phyloP scores from a whole-genome alignment of 192 early-diverging fungal genomes.

The Coemansia sp. region DNA sequence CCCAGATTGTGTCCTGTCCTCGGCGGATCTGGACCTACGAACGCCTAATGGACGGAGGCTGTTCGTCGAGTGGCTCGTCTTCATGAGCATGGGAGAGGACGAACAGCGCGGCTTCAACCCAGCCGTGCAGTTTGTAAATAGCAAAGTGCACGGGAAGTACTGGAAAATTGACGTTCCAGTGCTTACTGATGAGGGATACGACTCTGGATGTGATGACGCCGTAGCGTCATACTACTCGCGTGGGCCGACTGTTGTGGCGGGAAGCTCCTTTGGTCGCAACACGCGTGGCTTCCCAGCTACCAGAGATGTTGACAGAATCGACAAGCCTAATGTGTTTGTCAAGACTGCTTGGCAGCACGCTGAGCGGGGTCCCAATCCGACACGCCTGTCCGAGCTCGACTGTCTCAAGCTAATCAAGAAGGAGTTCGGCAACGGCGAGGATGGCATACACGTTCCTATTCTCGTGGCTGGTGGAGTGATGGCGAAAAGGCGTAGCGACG shows the following conservation, averaged over 20 bases:
- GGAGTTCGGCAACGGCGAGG: neutral
- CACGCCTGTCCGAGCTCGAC: neutral
- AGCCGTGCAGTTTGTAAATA: conserved; percentile 2
- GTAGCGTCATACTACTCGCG: neutral
- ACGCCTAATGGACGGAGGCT: neutral
- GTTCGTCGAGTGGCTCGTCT: conserved; percentile 20
- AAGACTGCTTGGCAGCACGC: conserved; percentile 16
- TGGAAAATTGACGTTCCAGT: conserved; percentile 4
- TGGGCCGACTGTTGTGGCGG: neutral
- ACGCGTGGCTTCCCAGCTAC: conserved; percentile 18
- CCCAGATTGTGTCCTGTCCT: conserved; percentile 3
- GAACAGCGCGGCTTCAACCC: conserved; percentile 17
- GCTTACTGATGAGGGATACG: neutral
- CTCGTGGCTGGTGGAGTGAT: conserved; percentile 14
- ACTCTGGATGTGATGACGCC: neutral
- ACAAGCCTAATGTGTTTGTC: conserved; percentile 9
- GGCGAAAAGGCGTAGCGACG: neutral
- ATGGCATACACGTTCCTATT: neutral
- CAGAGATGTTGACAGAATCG: neutral
- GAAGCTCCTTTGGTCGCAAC: conserved; percentile 10
- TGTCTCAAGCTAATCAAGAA: neutral
- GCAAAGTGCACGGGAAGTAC: neutral
- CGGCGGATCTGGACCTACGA: conserved; percentile 15
- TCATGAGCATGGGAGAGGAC: conserved; percentile 6
- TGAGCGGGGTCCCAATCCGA: neutral